Evolutionary conservation across 2,329 filamentous ascomycete species (phyloP), one percentile per base, ranked within the genome.

Genomic region (Claviceps sp.): DNA sequence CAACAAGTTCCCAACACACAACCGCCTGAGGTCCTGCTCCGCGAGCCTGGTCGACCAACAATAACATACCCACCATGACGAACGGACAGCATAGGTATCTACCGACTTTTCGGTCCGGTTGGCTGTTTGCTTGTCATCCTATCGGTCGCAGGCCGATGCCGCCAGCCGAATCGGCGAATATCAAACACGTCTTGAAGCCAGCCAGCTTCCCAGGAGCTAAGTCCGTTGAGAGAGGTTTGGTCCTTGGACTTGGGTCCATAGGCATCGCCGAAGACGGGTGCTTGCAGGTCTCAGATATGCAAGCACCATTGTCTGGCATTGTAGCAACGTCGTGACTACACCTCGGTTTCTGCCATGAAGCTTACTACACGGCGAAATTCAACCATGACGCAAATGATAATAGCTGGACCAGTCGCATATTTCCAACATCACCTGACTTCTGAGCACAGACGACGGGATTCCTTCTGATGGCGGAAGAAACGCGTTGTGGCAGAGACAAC

Each of bases 261-360:
- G 57, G 52, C 52, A 52, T 51, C 57, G 46, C 48, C 55, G 48
- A 55, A 55, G 38, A 53, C 57, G 55, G 57, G 52, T 57, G 54
- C 48, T 52, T 57, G 55, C 57, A 58, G 54, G 47, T 41, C 43
- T 53, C 50, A 44, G 50, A 54, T 52, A 52, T 52, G 55, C 50
- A 46, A 54, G 46, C 50, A 41, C 34, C 41, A 46, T 26, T 51
- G 48, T 45, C 44, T 47, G 50, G 44, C n/a, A 34, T 45, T 14
- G 43, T 18, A 16, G 16, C 51, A 44, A 24, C 26, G 26, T 42
- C 48, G 43, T 38, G 37, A 47, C 11, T 40, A 14, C 37, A 42
- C 51, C 8, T 45, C 20, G 43, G 9, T 37, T 37, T 40, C 37
- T 14, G 37, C 34, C 43, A 47, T 53, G 51, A 53, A 53, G 50